These are phyloP conservation scores for Nicotiana otophora DNA, from an alignment of 257 asterid genomes.

Conservation along the genomic window DNA sequence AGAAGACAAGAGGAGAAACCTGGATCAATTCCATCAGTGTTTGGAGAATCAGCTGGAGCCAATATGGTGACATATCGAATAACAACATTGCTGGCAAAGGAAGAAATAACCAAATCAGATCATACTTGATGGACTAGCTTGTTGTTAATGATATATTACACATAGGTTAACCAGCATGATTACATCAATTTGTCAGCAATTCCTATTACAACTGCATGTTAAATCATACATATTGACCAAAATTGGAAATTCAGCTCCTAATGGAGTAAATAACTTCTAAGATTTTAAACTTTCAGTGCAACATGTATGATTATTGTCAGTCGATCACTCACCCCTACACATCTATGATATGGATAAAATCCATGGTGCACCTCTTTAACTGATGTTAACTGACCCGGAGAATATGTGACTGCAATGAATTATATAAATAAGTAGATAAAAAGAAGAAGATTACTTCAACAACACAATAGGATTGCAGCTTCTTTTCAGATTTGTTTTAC, in stretches of 20 bases:
- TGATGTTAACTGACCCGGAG: background rate
- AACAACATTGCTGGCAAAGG: constrained; percentile 63
- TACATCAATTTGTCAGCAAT: background rate
- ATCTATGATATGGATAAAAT: background rate
- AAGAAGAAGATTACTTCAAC: background rate
- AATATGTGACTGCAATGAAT: background rate
- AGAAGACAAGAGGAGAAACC: constrained; percentile 29
- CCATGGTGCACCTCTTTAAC: background rate
- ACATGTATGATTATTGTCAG: no score
- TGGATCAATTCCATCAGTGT: constrained; percentile 98
- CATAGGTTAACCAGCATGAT: background rate
- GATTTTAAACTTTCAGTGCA: no score
- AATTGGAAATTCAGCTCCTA: no score
- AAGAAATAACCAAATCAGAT: constrained; percentile 2
- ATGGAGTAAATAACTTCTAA: no score
- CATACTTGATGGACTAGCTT: background rate
- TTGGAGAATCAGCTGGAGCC: constrained; percentile 94
- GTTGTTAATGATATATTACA: background rate
- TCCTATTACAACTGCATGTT: background rate
- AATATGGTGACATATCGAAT: constrained; percentile 73
- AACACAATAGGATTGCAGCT: background rate
- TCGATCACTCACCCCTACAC: no score
- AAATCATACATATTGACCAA: no score
- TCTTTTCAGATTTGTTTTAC: background rate
- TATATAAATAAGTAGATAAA: no score